Base-by-base conservation (phyloP, 352 stramenopile species). In the Phytophthora nicotianae region DNA sequence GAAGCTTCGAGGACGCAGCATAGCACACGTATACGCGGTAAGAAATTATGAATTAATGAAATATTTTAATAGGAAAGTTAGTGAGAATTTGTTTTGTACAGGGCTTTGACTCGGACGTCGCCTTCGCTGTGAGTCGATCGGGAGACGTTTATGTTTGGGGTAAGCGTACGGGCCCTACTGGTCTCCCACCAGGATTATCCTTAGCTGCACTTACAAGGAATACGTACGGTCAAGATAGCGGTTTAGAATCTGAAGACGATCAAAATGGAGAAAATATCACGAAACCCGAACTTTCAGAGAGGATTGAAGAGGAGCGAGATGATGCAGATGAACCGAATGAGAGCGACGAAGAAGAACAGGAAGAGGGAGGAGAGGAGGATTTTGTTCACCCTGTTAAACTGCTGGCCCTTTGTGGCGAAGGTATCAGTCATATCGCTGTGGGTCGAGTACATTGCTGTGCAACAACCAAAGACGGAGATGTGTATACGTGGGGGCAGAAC, bases 401-500 rank as follows among this genome's bases (percentile, higher is more conserved):
- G 4, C 64, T 75, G 0, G 50, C 46, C 14, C 64, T 95, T 13
- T 91, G 79, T 58, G 83, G 81, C 0, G 86, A 95, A 61, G 83
- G 80, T 13, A 46, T 95, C 29, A 88, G 74, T 27, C 43, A 74
- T 21, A 95, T 95, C 33, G 84, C 86, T 20, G 86, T 95, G 2
- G 86, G 86, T 0, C 70, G 86, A 27, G 76, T 85, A 5, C 86
- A 95, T 62, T 95, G 86, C 51, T 89, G 74, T 40, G 86, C 83
- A 3, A 75, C 67, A 19, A 92, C 86, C 1, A 93, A 90, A 58
- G 83, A 91, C 14, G 84, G 86, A 32, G 86, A 93, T 49, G 80
- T 93, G 3, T 95, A 88, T 51, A 90, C 86, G 17, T 95, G 86
- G 86, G 86, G 86, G 7, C 83, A 92, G 17, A 95, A 93, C 45